Evolutionary conservation across 345 rosid species (phyloP), one percentile per base, ranked within the genome.

Genomic region (Euphorbia lathyris): DNA sequence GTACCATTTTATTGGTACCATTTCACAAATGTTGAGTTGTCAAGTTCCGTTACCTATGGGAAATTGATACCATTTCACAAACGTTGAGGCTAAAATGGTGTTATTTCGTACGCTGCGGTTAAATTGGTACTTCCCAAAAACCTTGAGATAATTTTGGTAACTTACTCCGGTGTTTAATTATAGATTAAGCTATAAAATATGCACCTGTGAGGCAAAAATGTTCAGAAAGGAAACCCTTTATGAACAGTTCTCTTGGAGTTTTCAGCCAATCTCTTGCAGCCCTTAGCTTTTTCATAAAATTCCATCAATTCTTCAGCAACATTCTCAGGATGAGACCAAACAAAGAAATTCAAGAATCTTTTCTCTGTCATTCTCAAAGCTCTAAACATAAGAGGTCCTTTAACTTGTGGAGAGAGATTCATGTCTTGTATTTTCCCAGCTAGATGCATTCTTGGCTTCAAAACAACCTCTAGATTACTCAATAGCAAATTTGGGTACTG

Each of bases 191-290:
- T 7, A 14, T 45, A 45, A 27, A 48, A 27, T 16, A 40, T 48
- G 13, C 40, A 65, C 14, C 68, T 48, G 57, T 22, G 13, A 42
- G 32, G 45, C 40, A 76, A 67, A 25, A 51, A 16, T 68, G 7
- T 77, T 82, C 79, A 90, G 72, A 87, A 92, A 36, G 98, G 97
- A 72, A 90, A 88, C 23, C 97, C 91, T 78, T 74, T 80, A 52
- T 27, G 72, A 23, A 72, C 12, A 9, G 6, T 50, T 69, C 78
- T 90, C 82, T 72, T 93, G 4, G 91, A 88, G 71, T 77, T 59
- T 47, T 60, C 83, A 29, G 91, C 98, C 71, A 93, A 85, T 72
- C 91, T 79, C 84, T 83, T 93, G 57, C 75, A 32, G 56, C 78
- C 66, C 77, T 83, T 90, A 13, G 84, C 82, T 32, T 56, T 72